phyloP scores from a whole-genome alignment of 805 yeast genomes.

The Cyberlindnera petersonii region DNA sequence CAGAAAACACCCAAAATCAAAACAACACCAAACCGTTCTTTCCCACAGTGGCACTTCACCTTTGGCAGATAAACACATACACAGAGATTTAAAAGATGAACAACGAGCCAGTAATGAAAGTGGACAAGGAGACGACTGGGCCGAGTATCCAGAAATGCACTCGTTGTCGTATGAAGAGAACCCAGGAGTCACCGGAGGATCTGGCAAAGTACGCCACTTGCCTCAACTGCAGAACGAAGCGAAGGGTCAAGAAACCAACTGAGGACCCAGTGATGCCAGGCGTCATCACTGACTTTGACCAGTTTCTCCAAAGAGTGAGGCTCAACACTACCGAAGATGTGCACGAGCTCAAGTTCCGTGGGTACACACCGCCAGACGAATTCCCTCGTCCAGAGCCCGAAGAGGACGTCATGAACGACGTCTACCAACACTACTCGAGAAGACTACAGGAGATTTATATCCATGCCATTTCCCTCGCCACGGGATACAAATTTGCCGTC shows the following conservation, averaged over 20 bases:
- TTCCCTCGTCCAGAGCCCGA: slow-evolving; percentile 34
- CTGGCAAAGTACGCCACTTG: slow-evolving; percentile 41
- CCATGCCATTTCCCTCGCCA: slow-evolving; percentile 36
- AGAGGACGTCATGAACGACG: slow-evolving; percentile 28
- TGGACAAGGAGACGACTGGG: not conserved
- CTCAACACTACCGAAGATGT: slow-evolving; percentile 34
- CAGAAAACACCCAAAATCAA: not conserved
- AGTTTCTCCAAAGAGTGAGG: slow-evolving; percentile 33
- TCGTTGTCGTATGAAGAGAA: slow-evolving; percentile 39
- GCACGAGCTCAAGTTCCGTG: slow-evolving; percentile 33
- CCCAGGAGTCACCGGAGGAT: slow-evolving; percentile 31
- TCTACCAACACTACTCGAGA: slow-evolving; percentile 34
- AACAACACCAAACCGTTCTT: not conserved
- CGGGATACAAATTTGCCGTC: slow-evolving; percentile 42
- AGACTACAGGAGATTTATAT: slow-evolving; percentile 35
- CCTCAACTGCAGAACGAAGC: slow-evolving; percentile 35
- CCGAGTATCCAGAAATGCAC: slow-evolving; percentile 36
- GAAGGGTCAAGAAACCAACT: slow-evolving; percentile 31
- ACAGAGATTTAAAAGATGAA: not conserved
- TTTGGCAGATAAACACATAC: slow-evolving; percentile 2
- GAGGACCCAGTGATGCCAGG: slow-evolving; percentile 20
- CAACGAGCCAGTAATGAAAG: not conserved
- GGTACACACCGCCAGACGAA: slow-evolving; percentile 28
- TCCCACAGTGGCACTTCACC: slow-evolving; percentile 3
- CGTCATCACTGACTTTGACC: slow-evolving; percentile 32